These are phyloP conservation scores for Blastobotrys illinoisensis DNA, from an alignment of 1,139 yeast species.

Conservation along the genomic window DNA sequence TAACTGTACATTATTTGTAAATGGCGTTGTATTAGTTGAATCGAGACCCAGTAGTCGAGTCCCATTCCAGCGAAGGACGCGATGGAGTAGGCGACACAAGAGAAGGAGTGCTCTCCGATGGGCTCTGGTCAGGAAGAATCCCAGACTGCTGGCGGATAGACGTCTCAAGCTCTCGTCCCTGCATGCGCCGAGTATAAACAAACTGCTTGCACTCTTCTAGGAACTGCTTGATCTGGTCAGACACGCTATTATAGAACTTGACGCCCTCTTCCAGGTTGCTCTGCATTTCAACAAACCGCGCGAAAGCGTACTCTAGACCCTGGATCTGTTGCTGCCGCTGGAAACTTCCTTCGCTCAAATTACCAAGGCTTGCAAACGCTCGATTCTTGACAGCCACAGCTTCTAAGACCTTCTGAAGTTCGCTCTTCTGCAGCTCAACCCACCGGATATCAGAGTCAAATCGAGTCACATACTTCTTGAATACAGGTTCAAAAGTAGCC, in stretches of 20 bases:
- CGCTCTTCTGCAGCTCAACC: constrained; percentile 40
- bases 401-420: constrained; percentile 43
- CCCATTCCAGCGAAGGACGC: background rate
- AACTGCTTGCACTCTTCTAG: constrained; percentile 49
- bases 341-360: constrained; percentile 28
- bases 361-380: constrained; percentile 1
- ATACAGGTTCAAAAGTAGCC: constrained; percentile 30
- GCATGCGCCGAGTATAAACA: constrained; percentile 48
- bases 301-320: constrained; percentile 48
- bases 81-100: background rate
- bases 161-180: constrained; percentile 48
- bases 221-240: constrained; percentile 45
- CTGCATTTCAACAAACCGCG: constrained; percentile 50
- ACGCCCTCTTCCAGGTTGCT: constrained; percentile 64
- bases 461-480: constrained; percentile 23
- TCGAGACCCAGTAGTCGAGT: background rate
- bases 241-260: constrained; percentile 62
- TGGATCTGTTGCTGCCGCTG: constrained; percentile 49
- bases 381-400: constrained; percentile 19
- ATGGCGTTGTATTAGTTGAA: too few relatives aligned
- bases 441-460: constrained; percentile 41
- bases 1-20: too few relatives aligned
- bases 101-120: background rate
- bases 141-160: constrained; percentile 1
- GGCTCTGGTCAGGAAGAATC: background rate